Evolutionary conservation across 257 asterid species (phyloP), one percentile per base, ranked within the genome.

Genomic region (Jaltomata sinuosa): DNA sequence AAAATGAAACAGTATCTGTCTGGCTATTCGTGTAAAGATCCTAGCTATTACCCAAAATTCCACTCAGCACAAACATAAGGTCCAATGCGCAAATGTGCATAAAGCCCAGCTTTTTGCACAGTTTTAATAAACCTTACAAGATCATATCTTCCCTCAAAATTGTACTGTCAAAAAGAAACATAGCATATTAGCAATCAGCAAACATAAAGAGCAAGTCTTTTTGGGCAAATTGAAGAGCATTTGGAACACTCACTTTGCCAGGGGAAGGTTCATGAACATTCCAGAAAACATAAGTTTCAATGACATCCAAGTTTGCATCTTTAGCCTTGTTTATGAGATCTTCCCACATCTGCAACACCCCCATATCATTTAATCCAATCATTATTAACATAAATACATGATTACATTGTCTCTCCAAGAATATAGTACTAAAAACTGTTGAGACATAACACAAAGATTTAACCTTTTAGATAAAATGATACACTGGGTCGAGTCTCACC

Each of bases 21-120:
- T 2, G 32, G 15, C 71, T 14, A 62, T 62, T 61, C 38, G 21
- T 27, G 69, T 62, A 62, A 27, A 27, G 18, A 2, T 59, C 34
- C 67, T 22, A 45, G 15, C 55, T 64, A 61, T 86, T 88, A 93
- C 97, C 97, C 97, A 78, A 88, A 93, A 82, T 93, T 93, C 97
- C 97, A 93, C 78, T 93, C 97, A 72, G 93, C 94, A 87, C 97
- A 93, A 71, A 92, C 93, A 78, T 93, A 93, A 74, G 97, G 97
- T 71, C 97, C 97, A 76, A 93, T 86, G 27, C 97, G 92, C 16
- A 92, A 88, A 87, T 89, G 81, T 83, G 87, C 94, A 84, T 85
- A 90, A 25, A 93, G 91, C 32, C 94, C 96, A 84, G 67, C 89
- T 84, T 86, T 91, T 71, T 89, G 91, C 61, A 89, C 92, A 6